Conservation (phyloP, 345 rosid species). For the Acer yangbiense region DNA sequence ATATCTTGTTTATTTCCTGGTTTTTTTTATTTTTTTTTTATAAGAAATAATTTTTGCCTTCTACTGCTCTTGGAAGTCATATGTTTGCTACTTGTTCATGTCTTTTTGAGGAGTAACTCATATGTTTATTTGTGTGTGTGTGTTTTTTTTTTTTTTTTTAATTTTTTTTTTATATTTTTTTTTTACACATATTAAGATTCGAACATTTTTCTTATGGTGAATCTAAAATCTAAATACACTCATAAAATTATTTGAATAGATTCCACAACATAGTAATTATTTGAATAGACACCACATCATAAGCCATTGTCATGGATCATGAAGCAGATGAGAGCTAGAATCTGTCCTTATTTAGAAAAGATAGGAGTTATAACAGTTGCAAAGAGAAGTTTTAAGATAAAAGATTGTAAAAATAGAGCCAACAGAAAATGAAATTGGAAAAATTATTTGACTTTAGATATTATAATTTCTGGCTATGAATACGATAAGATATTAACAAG, state of each 20-base stretch:
- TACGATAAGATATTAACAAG: too few relatives aligned
- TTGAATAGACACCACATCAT: neutral
- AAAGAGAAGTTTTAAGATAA: neutral
- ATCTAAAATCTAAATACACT: neutral
- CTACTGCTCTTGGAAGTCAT: too few relatives aligned
- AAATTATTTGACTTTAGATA: neutral
- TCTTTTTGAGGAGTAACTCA: neutral
- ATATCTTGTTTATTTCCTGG: too few relatives aligned
- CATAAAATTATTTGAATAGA: neutral
- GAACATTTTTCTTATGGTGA: neutral
- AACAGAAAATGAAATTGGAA: neutral
- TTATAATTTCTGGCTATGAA: neutral
- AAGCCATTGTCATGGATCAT: neutral
- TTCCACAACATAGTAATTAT: neutral
- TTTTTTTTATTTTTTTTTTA: too few relatives aligned
- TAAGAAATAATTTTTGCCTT: too few relatives aligned
- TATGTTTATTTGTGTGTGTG: neutral
- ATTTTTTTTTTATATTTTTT: too few relatives aligned
- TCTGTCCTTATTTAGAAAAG: neutral
- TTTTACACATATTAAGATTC: too few relatives aligned
- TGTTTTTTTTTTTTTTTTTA: neutral
- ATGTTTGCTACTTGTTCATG: neutral
- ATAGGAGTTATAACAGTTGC: neutral
- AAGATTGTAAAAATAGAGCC: neutral
- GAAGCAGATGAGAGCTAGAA: neutral